Conservation (phyloP, 2,329 filamentous ascomycete species). For the Fusarium foetens region DNA sequence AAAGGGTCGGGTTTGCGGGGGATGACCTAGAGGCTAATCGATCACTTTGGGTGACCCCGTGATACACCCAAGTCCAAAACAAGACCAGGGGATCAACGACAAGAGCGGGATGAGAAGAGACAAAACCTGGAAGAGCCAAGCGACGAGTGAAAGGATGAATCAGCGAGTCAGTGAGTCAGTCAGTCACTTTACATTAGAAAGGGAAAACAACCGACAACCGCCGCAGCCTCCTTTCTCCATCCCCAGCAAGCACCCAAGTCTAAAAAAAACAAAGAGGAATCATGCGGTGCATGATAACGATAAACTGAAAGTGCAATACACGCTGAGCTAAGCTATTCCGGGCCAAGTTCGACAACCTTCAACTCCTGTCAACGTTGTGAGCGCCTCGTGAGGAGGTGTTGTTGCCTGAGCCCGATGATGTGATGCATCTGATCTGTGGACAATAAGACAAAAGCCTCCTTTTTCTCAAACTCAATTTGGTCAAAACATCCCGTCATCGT, state of each 20-base stretch:
- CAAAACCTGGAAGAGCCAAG: conserved; percentile 5
- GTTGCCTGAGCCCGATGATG: conserved; percentile 30
- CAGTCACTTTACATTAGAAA: neutral
- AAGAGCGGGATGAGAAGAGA: conserved; percentile 6
- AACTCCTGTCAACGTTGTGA: conserved; percentile 9
- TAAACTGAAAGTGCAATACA: neutral
- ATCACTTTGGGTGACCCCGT: conserved; percentile 33
- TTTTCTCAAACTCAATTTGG: conserved; percentile 24
- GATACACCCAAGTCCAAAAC: conserved; percentile 24
- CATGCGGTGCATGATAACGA: conserved; percentile 17
- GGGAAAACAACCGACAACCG: conserved; percentile 21
- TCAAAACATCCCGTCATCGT: conserved; percentile 4
- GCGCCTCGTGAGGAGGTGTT: conserved; percentile 28
- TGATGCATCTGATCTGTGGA: conserved; percentile 6
- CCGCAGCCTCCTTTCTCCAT: conserved; percentile 12
- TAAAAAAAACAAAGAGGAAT: neutral
- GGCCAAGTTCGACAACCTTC: conserved; percentile 3
- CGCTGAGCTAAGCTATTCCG: conserved; percentile 16
- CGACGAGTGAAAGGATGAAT: neutral
- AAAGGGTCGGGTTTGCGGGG: conserved; percentile 22
- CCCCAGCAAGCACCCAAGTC: neutral
- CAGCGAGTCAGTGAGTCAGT: conserved; percentile 14
- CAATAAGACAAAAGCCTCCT: neutral
- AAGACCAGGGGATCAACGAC: conserved; percentile 8
- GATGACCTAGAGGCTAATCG: conserved; percentile 10